Base-by-base conservation (phyloP, 306 rosid genomes). In the Prunus kanzakura region DNA sequence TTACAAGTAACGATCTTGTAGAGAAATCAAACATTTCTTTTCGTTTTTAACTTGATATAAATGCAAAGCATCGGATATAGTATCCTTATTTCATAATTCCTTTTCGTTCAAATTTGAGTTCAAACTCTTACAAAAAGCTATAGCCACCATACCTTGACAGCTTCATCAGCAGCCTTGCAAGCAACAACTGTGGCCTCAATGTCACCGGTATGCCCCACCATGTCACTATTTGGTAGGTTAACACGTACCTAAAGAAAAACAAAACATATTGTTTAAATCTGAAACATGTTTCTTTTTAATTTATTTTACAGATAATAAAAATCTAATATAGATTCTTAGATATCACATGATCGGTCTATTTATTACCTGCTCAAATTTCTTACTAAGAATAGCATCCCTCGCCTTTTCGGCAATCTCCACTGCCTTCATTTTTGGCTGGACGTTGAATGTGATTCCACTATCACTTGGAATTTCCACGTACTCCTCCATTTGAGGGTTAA, bases 181-280 rank as follows among this genome's bases (percentile, higher is more conserved):
- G 93, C 99, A 81, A 93, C 99, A 51, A 96, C 46, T 20, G 99
- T 96, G 58, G 99, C 99, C 56, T 88, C 87, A 79, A 86, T 89
- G 79, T 93, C 98, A 81, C 99, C 99, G 0, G 96, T 88, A 72
- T 96, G 99, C 62, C 99, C 99, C 75, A 92, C 98, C 98, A 91
- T 92, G 87, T 96, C 99, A 14, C 98, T n/a, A 76, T 96, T 96
- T 50, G 99, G 99, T 35, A 96, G 83, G 88, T 96, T 96, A 80
- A 96, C 96, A 70, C 99, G 99, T 8, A 96, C 88, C 99, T 96
- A 76, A 19, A 58, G 74, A 76, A 27, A 64, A 74, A 76, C 56
- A 46, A 19, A 67, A 51, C 46, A 29, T 16, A 56, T 27, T 6
- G 20, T 18, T 14, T 47, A 38, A 43, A 61, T 60, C 49, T 52